Evolutionary conservation across 129 eudicot species (phyloP).

Genomic region (Silybum marianum): DNA sequence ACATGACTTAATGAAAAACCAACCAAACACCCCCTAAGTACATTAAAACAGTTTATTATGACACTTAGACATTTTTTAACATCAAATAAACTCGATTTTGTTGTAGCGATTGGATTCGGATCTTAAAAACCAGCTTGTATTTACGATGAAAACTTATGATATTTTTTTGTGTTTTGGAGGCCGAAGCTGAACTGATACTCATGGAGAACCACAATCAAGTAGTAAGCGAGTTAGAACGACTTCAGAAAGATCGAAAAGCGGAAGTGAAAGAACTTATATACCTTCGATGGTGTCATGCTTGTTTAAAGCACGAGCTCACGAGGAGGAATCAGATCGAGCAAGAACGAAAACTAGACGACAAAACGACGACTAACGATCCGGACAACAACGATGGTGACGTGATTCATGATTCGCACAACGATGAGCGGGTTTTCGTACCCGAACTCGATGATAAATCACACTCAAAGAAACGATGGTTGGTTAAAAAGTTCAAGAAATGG

Average conservation of each 20-base stretch:
- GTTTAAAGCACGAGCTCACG: constrained; percentile 59
- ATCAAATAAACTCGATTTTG: not conserved
- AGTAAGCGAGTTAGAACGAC: constrained; percentile 44
- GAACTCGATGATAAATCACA: constrained; percentile 25
- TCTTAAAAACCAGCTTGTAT: not conserved
- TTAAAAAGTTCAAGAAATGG: constrained; percentile 68
- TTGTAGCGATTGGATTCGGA: not conserved
- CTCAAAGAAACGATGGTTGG: constrained; percentile 46
- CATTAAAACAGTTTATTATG: not conserved
- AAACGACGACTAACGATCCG: not conserved
- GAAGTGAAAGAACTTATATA: constrained; percentile 55
- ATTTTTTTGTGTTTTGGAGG: constrained; percentile 32
- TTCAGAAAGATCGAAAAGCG: constrained; percentile 45
- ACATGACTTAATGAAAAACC: too few relatives aligned
- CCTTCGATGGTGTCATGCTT: constrained; percentile 68
- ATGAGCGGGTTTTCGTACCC: constrained; percentile 26
- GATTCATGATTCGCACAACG: not conserved
- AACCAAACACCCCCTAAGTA: not conserved
- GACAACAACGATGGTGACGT: not conserved
- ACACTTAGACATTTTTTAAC: not conserved
- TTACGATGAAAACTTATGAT: not conserved
- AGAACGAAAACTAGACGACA: constrained; percentile 23
- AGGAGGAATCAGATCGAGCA: constrained; percentile 52
- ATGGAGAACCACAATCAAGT: constrained; percentile 45
- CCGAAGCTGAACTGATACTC: constrained; percentile 31